Evolutionary conservation across 306 rosid genomes (phyloP).

Genomic region (Inga leiocalycina): DNA sequence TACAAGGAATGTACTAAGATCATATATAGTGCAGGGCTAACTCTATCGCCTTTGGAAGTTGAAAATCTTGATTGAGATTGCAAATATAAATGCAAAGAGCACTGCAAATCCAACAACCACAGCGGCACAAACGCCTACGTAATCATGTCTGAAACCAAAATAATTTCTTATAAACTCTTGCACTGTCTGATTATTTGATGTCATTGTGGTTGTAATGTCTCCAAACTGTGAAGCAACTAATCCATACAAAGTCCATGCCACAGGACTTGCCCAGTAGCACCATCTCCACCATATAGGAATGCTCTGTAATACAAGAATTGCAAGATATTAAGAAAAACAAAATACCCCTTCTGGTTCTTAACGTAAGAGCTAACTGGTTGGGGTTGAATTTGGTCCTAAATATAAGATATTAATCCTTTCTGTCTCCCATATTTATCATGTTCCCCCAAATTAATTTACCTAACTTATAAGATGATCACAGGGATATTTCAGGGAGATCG

Average conservation of each 20-base stretch:
- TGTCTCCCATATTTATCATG: too few relatives aligned
- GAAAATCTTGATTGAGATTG: constrained; percentile 46
- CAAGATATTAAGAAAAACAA: neutral
- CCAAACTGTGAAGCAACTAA: constrained; percentile 71
- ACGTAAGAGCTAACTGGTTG: too few relatives aligned
- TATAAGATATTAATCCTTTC: too few relatives aligned
- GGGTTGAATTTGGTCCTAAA: too few relatives aligned
- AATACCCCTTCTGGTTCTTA: too few relatives aligned
- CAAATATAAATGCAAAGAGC: constrained; percentile 51
- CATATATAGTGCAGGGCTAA: neutral
- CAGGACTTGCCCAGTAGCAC: constrained; percentile 77
- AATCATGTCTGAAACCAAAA: constrained; percentile 53
- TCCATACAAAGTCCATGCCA: constrained; percentile 87
- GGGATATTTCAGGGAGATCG: too few relatives aligned
- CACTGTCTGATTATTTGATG: constrained; percentile 33
- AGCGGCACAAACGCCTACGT: constrained; percentile 49
- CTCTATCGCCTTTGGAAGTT: constrained; percentile 62
- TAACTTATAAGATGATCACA: too few relatives aligned
- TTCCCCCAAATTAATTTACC: too few relatives aligned
- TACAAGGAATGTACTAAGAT: neutral
- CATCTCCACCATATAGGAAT: constrained; percentile 91
- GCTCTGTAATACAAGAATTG: constrained; percentile 6
- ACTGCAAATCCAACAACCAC: constrained; percentile 38
- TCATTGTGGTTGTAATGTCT: constrained; percentile 35
- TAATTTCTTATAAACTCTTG: constrained; percentile 38